Evolutionary conservation across 169 alveolate species (phyloP).

Genomic region (Babesia caballi): DNA sequence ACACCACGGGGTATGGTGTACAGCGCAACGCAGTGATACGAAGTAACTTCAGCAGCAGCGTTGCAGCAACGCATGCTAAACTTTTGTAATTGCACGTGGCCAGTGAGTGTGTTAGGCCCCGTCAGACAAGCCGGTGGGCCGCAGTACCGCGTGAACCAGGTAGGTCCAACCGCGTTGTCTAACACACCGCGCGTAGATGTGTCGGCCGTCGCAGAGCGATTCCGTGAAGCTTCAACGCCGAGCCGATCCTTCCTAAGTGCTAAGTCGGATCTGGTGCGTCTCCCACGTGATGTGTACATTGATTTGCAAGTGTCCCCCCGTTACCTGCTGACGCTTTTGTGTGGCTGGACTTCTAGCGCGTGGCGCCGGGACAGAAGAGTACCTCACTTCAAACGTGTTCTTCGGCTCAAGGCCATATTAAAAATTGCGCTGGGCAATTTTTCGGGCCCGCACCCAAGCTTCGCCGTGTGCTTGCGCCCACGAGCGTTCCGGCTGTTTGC

Average conservation of each 20-base stretch:
- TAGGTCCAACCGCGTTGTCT: neutral
- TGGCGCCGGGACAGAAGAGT: too few species aligned
- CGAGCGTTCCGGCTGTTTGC: too few species aligned
- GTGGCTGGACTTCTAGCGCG: slow-evolving; percentile 25
- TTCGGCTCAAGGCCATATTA: too few species aligned
- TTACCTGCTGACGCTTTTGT: slow-evolving; percentile 16
- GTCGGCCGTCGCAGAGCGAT: neutral
- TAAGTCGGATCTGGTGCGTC: neutral
- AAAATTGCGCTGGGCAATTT: neutral
- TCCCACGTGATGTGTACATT: slow-evolving; percentile 10
- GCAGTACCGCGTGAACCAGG: too few species aligned
- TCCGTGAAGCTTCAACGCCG: neutral
- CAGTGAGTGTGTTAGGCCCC: too few species aligned
- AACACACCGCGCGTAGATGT: neutral
- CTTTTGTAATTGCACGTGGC: too few species aligned
- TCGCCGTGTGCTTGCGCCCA: neutral
- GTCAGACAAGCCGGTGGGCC: too few species aligned
- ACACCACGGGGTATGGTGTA: too few species aligned
- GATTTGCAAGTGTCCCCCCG: slow-evolving; percentile 7
- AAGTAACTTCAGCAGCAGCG: too few species aligned
- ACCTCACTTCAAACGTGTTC: too few species aligned
- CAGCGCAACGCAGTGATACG: too few species aligned
- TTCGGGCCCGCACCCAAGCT: neutral
- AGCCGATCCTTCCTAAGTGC: neutral
- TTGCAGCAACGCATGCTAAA: too few species aligned